Base-by-base conservation (phyloP, 164 flowering plant species). In the Vitis rupestris region DNA sequence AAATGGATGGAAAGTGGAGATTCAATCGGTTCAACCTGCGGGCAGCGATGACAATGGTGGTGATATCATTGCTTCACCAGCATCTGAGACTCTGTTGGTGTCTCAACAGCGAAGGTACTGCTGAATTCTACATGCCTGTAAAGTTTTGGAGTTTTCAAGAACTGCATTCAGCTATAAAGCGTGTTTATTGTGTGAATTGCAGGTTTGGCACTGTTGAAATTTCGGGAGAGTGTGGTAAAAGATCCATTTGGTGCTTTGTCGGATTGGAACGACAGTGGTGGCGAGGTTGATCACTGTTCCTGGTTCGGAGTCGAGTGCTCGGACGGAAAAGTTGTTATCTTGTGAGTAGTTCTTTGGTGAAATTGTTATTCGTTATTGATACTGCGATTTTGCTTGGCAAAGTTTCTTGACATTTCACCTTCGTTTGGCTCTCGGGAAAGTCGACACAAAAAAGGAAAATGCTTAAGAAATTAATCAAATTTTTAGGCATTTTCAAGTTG, bases 231-330 rank as follows among this genome's bases (percentile, higher is more conserved):
- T 31, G 80, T 84, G 60, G 80, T 62, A 66, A 75, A 65, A 7
- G 90, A 87, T 74, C 88, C 89, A 0, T 82, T 61, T 61, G 82
- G 83, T 13, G 87, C 80, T 62, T 73, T 88, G 29, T 74, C 74
- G 44, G 60, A 73, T 65, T 88, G 92, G 88, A 59, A 59, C 13
- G 74, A 64, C 31, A 31, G 49, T 11, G 75, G 15, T 52, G 82
- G 73, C 59, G 79, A 76, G 0, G 5, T 64, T 30, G 80, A 85
- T 72, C 86, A 73, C 1, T 86, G 92, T 66, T 81, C 78, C 2
- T 85, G 90, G 92, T 81, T 77, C 31, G 92, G 92, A 9, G 83
- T 88, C 17, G 75, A 72, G 44, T 88, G 90, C 75, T 81, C 81
- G 0, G 72, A 81, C 19, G 87, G 87, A 14, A 80, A 75, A 65